Evolutionary conservation across 768 basidiomycete species (phyloP), one percentile per base, ranked within the genome.

Genomic region (Sistotremastrum suecicum): DNA sequence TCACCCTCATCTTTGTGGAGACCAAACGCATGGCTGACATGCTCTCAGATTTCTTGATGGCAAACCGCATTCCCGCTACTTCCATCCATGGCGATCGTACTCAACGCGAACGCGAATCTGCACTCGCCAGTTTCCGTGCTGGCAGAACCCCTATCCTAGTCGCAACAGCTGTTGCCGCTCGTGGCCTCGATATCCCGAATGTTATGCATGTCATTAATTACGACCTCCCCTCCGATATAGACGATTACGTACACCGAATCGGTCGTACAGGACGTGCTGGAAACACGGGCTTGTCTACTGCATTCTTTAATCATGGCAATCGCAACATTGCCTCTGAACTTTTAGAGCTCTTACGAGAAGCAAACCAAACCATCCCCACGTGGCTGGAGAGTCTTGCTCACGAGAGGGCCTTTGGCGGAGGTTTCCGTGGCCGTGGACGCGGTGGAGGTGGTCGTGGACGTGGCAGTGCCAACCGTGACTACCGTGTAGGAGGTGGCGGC

Each of bases 1-100:
- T 98, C 31, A 90, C 91, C 11, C 79, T 99, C 43, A 81, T 99
- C 56, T 99, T 99, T 63, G 94, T 98, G 50, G 95, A 99, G 75
- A 99, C 95, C 46, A 99, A 99, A 70, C 78, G 94, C 52, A 98
- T 97, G 91, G 95, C 95, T 32, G 95, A 99, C 56, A 86, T 85
- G 79, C 74, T 99, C 8, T 95, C 90, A 58, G 95, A 95, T 60
- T 99, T 92, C 74, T 71, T 99, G 54, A 78, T 87, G 67, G 59
- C 65, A 46, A 82, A 88, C 65, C 66, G 74, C 56, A 75, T 95
- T 51, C 80, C 82, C 31, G 90, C 95, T 8, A 98, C 94, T 1
- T 95, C 91, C 38, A 99, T 98, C 51, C 95, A 99, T 61, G 95
- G 95, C 41, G 95, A 99, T 60, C 83, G 95, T 53, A 85, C 90